Conservation (phyloP, 345 rosid species). For the Citrus sp. region DNA sequence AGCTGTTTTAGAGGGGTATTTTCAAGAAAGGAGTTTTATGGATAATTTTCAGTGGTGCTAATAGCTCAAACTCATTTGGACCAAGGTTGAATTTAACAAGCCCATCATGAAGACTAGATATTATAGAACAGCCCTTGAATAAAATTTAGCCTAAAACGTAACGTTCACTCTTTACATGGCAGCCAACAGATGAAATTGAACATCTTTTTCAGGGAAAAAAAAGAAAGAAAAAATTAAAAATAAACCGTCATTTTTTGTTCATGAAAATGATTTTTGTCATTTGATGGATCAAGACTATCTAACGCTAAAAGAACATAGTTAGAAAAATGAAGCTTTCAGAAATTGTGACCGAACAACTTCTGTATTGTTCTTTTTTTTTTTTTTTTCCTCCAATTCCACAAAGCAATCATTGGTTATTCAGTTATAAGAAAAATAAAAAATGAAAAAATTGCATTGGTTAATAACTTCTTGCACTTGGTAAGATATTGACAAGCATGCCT, state of each 20-base stretch:
- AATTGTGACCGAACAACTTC: neutral
- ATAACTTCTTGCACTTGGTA: no score
- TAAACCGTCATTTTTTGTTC: no score
- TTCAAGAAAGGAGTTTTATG: no score
- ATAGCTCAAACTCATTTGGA: neutral
- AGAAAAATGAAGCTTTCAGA: neutral
- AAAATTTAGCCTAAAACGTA: neutral
- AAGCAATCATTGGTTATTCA: no score
- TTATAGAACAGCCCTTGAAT: neutral
- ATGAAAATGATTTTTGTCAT: neutral
- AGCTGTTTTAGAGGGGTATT: no score
- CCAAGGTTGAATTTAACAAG: neutral
- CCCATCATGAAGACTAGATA: neutral
- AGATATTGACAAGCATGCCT: no score
- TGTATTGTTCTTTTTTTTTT: no score
- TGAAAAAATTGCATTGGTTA: no score
- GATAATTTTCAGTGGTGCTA: rapidly evolving
- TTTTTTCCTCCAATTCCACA: no score
- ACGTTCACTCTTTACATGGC: neutral
- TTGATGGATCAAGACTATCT: neutral
- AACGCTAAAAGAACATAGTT: neutral
- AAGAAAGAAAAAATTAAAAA: no score
- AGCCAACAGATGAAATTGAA: neutral
- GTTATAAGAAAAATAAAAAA: no score
- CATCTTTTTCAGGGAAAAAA: no score